Evolutionary conservation across 139 green algal genomes (phyloP).

Genomic region (Chlamydomonas sp.): DNA sequence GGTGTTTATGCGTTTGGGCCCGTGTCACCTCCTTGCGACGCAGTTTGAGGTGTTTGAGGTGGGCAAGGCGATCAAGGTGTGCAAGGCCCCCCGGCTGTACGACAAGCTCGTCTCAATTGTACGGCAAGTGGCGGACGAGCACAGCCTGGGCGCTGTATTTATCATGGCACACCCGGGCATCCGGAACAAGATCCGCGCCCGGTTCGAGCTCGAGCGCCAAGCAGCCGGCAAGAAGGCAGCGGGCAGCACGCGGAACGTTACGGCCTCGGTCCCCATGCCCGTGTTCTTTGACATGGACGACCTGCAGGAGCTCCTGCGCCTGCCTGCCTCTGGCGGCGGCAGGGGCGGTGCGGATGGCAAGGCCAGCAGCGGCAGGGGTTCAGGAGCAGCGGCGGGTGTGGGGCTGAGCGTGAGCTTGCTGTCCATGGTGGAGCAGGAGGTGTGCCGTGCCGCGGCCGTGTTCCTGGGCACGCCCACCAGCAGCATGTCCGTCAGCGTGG

Average conservation of each 20-base stretch:
- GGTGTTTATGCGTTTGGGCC: too few species aligned
- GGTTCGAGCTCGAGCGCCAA: too few species aligned
- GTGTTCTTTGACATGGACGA: slow-evolving; percentile 3
- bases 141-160: background rate
- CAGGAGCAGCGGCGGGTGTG: too few species aligned
- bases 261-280: background rate
- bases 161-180: slow-evolving; percentile 28
- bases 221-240: too few species aligned
- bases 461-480: slow-evolving; percentile 6
- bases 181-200: background rate
- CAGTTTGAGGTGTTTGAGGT: too few species aligned
- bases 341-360: too few species aligned
- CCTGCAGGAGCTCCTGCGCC: slow-evolving; percentile 1
- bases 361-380: too few species aligned
- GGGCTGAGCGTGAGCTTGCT: background rate
- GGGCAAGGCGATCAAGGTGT: too few species aligned
- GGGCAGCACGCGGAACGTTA: background rate
- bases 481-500: slow-evolving; percentile 24
- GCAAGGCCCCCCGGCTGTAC: background rate
- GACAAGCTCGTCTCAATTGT: background rate
- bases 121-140: background rate
- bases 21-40: too few species aligned
- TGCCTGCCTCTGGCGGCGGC: background rate
- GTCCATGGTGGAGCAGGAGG: slow-evolving; percentile 34
- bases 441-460: background rate